Conservation (phyloP, 305 asterid genomes). For the Fraxinus angustifolia region DNA sequence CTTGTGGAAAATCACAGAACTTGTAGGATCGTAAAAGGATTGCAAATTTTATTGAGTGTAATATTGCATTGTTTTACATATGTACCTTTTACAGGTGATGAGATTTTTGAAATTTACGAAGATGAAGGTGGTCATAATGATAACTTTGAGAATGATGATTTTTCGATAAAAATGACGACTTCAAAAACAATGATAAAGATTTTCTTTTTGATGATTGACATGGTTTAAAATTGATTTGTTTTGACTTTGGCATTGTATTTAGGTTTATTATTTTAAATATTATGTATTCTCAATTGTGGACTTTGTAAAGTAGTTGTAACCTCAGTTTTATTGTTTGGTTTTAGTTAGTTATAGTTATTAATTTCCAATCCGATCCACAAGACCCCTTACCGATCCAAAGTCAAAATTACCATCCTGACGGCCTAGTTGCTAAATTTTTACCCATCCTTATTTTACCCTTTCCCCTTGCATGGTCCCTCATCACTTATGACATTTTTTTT, state of each 20-base stretch:
- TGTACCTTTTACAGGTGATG: background rate
- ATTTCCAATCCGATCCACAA: background rate
- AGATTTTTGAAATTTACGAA: background rate
- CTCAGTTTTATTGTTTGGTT: background rate
- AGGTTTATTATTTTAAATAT: background rate
- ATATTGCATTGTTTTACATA: background rate
- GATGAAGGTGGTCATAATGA: background rate
- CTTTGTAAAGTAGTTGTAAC: background rate
- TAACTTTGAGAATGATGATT: background rate
- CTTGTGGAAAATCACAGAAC: background rate
- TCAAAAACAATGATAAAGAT: background rate
- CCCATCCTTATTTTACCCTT: background rate
- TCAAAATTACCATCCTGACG: background rate
- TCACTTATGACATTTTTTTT: background rate
- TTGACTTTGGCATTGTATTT: background rate
- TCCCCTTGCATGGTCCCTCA: background rate
- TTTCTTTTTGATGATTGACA: background rate
- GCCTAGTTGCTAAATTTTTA: background rate
- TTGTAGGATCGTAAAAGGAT: background rate
- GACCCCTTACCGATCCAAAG: background rate
- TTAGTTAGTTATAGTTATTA: background rate
- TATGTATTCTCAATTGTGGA: background rate
- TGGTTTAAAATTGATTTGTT: background rate
- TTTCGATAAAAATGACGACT: background rate
- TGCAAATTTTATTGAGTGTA: background rate